These are phyloP conservation scores for Bolboschoenus planiculmis DNA, from an alignment of 176 grass and related monocot species.

Conservation along the genomic window DNA sequence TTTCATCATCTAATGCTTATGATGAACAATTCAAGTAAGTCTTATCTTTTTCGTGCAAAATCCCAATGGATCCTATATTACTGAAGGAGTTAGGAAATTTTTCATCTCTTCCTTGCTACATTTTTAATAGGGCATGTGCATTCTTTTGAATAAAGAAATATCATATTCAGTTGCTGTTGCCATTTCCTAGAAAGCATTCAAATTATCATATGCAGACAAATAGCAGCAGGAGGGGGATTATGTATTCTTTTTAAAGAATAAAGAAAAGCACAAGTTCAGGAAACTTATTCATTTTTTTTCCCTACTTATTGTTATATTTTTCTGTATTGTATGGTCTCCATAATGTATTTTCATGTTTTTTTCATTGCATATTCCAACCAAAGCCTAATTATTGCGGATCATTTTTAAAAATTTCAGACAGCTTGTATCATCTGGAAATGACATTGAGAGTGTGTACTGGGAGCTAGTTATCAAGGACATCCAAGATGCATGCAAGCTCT, in stretches of 20 bases:
- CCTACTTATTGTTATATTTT: not conserved
- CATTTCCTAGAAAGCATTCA: not conserved
- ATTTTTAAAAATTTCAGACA: slow-evolving; percentile 30
- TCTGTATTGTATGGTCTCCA: not conserved
- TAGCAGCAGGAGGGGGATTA: not conserved
- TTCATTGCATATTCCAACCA: not conserved
- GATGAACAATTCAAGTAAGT: slow-evolving; percentile 85
- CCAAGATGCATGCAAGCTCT: slow-evolving; percentile 90
- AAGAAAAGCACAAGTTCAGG: not conserved
- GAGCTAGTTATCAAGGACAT: slow-evolving; percentile 99
- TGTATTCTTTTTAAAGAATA: not conserved
- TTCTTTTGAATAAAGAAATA: not conserved
- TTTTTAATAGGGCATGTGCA: not conserved
- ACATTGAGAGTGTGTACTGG: slow-evolving; percentile 76
- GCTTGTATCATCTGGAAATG: slow-evolving; percentile 72
- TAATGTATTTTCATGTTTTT: not conserved
- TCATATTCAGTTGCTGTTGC: not conserved
- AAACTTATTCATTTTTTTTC: not conserved
- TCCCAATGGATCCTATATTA: not conserved
- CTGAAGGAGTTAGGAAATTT: not conserved
- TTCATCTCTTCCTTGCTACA: not conserved
- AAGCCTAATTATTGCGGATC: not conserved
- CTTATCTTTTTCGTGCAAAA: not conserved
- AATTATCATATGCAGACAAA: not conserved
- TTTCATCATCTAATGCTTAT: slow-evolving; percentile 88